A percentile compares a stretch with the other conserved stretches of the same genome.
Conservation (phyloP, 805 yeast species). For the Wickerhamomyces bovis region DNA sequence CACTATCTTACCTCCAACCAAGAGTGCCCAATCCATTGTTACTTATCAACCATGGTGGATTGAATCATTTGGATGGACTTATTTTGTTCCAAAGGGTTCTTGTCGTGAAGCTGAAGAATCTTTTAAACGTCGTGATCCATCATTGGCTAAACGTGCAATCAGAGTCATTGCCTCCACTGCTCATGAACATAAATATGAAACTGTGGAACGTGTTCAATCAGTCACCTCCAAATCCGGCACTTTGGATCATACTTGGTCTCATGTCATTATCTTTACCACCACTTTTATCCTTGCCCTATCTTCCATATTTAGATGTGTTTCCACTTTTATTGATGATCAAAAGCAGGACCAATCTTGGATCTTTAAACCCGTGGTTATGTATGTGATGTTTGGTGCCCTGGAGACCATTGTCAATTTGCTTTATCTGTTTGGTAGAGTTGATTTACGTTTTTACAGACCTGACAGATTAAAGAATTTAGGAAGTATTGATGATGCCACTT, state of each 20-base stretch:
- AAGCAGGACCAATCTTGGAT: conserved; percentile 35
- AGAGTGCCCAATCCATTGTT: conserved; percentile 41
- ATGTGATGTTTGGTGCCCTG: conserved; percentile 61
- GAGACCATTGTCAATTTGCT: conserved; percentile 53
- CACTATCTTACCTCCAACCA: conserved; percentile 49
- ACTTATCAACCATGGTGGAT: conserved; percentile 79
- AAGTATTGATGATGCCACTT: conserved; percentile 3
- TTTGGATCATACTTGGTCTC: conserved; percentile 46
- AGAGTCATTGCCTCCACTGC: conserved; percentile 56
- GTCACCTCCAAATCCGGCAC: conserved; percentile 28
- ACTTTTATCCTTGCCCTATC: conserved; percentile 45
- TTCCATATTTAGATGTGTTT: conserved; percentile 44
- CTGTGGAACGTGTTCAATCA: conserved; percentile 22
- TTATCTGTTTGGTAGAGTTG: conserved; percentile 60
- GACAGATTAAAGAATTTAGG: conserved; percentile 36
- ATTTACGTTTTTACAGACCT: conserved; percentile 75
- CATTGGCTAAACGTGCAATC: conserved; percentile 18
- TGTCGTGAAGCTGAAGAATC: conserved; percentile 41
- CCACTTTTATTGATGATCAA: conserved; percentile 31
- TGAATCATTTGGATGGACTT: conserved; percentile 50
- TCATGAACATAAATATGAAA: conserved; percentile 30
- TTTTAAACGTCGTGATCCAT: conserved; percentile 40
- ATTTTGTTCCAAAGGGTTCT: conserved; percentile 53
- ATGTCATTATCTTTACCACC: conserved; percentile 36
- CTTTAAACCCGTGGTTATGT: conserved; percentile 52